phyloP scores from a whole-genome alignment of 2,329 filamentous ascomycete species.

The Xylariaceae sp. region DNA sequence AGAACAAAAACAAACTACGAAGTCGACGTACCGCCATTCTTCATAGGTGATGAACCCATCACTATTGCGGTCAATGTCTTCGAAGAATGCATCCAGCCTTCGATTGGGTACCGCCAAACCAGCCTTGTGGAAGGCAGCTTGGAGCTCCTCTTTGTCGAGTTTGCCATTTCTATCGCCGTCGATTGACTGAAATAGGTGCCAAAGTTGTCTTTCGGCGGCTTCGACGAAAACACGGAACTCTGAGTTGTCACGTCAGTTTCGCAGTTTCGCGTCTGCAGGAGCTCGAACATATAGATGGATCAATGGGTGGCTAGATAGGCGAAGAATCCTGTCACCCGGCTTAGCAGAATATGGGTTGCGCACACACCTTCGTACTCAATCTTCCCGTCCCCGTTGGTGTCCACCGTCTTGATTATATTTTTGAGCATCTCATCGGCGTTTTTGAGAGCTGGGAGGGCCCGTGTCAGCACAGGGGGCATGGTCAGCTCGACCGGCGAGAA shows the following conservation, averaged over 20 bases:
- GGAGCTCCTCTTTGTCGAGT: slow-evolving; percentile 81
- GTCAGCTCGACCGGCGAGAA: not conserved
- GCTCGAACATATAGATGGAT: not conserved
- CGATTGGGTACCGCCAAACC: slow-evolving; percentile 74
- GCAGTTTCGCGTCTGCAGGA: not conserved
- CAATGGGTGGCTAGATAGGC: not conserved
- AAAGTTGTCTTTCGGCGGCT: slow-evolving; percentile 79
- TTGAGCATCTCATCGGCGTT: slow-evolving; percentile 84
- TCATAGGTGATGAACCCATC: slow-evolving; percentile 86
- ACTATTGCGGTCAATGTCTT: slow-evolving; percentile 81
- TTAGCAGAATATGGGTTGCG: slow-evolving; percentile 8
- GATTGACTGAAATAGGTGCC: slow-evolving; percentile 76
- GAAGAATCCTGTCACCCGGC: not conserved
- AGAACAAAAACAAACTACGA: not conserved
- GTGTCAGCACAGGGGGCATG: slow-evolving; percentile 13
- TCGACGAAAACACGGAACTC: slow-evolving; percentile 90
- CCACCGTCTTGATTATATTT: slow-evolving; percentile 76
- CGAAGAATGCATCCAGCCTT: slow-evolving; percentile 80
- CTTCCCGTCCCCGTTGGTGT: slow-evolving; percentile 79
- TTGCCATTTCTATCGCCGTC: slow-evolving; percentile 81
- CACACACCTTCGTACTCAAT: slow-evolving; percentile 83
- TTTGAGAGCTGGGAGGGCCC: slow-evolving; percentile 59
- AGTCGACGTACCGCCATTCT: slow-evolving; percentile 87
- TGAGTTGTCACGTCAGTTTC: slow-evolving; percentile 35
- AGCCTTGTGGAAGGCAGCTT: slow-evolving; percentile 69